phyloP scores from a whole-genome alignment of 371 early-diverging fungal genomes.

The Mucor ambiguus region DNA sequence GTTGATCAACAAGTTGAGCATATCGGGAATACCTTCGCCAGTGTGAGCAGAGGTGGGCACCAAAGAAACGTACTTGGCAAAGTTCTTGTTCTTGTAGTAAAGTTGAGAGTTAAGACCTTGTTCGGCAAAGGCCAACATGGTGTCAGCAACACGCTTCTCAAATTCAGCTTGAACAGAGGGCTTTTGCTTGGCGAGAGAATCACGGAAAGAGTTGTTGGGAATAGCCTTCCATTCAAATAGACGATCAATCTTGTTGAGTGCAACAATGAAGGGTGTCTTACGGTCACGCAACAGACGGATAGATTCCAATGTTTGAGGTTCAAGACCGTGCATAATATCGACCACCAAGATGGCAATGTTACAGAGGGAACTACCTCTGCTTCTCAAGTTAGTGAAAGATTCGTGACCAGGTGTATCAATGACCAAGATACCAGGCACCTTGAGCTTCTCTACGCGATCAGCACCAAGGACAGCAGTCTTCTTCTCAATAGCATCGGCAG shows the following conservation, averaged over 20 bases:
- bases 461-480: slow-evolving; percentile 84
- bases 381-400: slow-evolving; percentile 98
- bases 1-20: slow-evolving; percentile 92
- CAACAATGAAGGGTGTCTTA: slow-evolving; percentile 99
- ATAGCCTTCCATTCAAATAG: slow-evolving; percentile 95
- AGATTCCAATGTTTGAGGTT: slow-evolving; percentile 99
- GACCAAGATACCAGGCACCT: slow-evolving; percentile 97
- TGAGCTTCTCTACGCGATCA: slow-evolving; percentile 53
- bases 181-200: slow-evolving; percentile 82
- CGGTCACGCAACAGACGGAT: slow-evolving; percentile 92
- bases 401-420: slow-evolving; percentile 99
- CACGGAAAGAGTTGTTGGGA: slow-evolving; percentile 83
- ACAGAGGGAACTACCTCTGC: slow-evolving; percentile 99
- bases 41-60: slow-evolving; percentile 99
- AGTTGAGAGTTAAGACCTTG: slow-evolving; percentile 97
- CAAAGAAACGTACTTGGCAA: slow-evolving; percentile 95
- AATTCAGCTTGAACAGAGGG: slow-evolving; percentile 87
- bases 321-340: slow-evolving; percentile 99
- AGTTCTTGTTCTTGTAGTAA: slow-evolving; percentile 97
- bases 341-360: slow-evolving; percentile 99
- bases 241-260: slow-evolving; percentile 99
- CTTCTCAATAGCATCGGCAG: slow-evolving; percentile 88
- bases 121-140: slow-evolving; percentile 94
- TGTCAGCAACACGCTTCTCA: slow-evolving; percentile 80
- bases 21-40: slow-evolving; percentile 99